These are phyloP conservation scores for Ustilago cynodontis DNA, from an alignment of 1,284 basidiomycete genomes.

Conservation along the genomic window DNA sequence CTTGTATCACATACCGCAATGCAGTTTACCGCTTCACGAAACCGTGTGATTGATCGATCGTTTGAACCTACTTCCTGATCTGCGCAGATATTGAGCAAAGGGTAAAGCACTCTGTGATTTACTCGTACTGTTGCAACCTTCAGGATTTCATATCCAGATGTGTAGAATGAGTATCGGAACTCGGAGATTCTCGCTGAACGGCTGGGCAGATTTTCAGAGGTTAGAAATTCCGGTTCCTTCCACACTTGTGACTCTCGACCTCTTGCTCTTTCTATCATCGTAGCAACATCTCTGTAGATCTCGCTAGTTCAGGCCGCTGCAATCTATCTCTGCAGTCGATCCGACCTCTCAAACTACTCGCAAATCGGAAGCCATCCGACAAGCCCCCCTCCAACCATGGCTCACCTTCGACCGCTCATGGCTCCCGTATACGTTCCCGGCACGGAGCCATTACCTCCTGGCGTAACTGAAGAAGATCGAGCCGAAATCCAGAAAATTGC, in stretches of 20 bases:
- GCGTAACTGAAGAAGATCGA: slow-evolving; percentile 83
- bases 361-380: neutral
- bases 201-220: neutral
- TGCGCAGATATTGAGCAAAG: no score
- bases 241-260: neutral
- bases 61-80: no score
- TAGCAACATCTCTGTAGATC: no score
- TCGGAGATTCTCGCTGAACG: neutral
- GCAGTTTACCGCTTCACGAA: neutral
- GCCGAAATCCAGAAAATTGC: slow-evolving; percentile 77
- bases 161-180: neutral
- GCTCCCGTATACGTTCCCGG: slow-evolving; percentile 69
- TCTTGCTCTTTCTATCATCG: no score
- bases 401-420: slow-evolving; percentile 46
- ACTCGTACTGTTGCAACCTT: no score
- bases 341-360: neutral
- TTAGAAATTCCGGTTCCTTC: slow-evolving; percentile 16
- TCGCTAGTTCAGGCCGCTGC: neutral
- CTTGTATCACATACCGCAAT: slow-evolving; percentile 18
- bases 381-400: slow-evolving; percentile 11
- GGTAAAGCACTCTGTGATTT: no score
- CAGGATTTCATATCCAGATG: no score
- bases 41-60: no score
- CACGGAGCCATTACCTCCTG: slow-evolving; percentile 78
- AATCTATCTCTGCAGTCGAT: neutral